Evolutionary conservation across 305 asterid species (phyloP), one percentile per base, ranked within the genome.

Genomic region (Fraxinus albicans): DNA sequence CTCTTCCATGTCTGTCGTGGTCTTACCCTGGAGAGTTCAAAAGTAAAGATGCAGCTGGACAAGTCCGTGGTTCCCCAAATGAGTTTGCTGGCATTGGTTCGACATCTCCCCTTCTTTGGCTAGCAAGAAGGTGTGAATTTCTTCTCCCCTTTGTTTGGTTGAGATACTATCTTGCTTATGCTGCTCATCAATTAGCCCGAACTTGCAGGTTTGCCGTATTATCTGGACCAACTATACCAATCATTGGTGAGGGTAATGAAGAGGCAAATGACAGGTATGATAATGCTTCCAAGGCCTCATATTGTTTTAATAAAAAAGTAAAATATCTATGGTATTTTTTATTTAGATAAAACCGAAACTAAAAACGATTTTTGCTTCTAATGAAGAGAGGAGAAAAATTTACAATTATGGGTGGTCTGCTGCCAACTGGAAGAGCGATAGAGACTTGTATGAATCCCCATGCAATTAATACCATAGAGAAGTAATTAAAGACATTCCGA

Each of bases 21-120:
- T 97, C 99, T 55, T 97, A 97, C 85, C 99, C 99, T 33, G 99
- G 99, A 81, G 99, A 97, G 87, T 97, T 95, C 88, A 97, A 97
- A 86, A 95, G 98, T 82, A 97, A 95, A 88, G 98, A 95, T 83
- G 96, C 99, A 58, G 99, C 99, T 76, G 92, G 97, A 80, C 99
- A 97, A 90, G 99, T 95, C 76, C 98, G 98, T 83, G 99, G 99
- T 73, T 97, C 99, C 85, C 99, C 99, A 35, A 97, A 97, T 81
- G 97, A 88, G 88, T 97, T 97, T 89, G 91, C 98, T 81, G 98
- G 98, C 87, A 97, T 95, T 86, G 98, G 98, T 77, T 87, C 98
- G 50, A 95, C 98, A 47, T 95, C 98, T 79, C 97, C 99, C 79
- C 85, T 97, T 77, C 98, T 97, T 85, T 97, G 99, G 99, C 92